Evolutionary conservation across 2,329 filamentous ascomycete species (phyloP).

Genomic region (Monilinia polystroma): DNA sequence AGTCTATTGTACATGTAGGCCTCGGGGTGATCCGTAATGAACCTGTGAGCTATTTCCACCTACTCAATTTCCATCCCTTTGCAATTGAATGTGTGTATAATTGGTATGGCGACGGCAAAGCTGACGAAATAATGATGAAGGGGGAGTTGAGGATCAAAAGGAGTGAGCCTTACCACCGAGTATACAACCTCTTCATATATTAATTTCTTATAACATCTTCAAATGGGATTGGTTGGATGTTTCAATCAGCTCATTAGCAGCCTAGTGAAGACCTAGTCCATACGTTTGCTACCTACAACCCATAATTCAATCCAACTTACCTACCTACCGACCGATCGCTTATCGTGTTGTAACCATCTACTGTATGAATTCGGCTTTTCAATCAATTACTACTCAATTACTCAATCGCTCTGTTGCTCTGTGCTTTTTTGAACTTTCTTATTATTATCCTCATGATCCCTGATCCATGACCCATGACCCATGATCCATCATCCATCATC

Average conservation of each 20-base stretch:
- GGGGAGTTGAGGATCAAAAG: constrained; percentile 9
- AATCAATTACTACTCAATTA: too few species aligned
- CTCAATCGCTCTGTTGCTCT: too few species aligned
- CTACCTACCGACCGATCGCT: not conserved
- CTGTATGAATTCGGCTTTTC: too few species aligned
- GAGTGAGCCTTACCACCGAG: constrained; percentile 16
- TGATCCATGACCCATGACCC: not conserved
- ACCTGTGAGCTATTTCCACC: constrained; percentile 8
- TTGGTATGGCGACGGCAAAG: not conserved
- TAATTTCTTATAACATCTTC: not conserved
- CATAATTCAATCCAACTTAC: too few species aligned
- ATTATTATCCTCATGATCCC: too few species aligned
- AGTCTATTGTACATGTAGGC: not conserved
- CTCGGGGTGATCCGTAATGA: constrained; percentile 12
- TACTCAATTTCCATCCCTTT: constrained; percentile 2
- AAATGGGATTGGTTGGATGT: constrained; percentile 10
- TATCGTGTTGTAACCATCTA: not conserved
- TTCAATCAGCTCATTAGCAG: constrained; percentile 15
- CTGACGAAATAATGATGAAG: constrained; percentile 2
- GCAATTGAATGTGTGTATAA: not conserved
- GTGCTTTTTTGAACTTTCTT: too few species aligned
- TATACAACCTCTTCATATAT: not conserved
- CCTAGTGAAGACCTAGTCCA: not conserved
- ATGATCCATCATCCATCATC: not conserved
- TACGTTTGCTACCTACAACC: not conserved